Conservation (phyloP, 768 basidiomycete species). For the Pisolithus marmoratus region DNA sequence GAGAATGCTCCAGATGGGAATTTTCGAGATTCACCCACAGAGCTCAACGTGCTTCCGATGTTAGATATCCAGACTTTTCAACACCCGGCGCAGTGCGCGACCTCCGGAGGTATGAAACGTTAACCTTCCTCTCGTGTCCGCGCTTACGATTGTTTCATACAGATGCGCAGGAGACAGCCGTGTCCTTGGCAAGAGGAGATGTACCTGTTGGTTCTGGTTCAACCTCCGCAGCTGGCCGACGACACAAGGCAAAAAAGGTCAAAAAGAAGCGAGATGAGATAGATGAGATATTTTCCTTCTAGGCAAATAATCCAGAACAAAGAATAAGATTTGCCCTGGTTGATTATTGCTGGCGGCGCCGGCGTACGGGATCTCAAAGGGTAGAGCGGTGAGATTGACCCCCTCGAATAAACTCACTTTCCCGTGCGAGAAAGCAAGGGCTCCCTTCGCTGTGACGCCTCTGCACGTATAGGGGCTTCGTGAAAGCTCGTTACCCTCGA, state of each 20-base stretch:
- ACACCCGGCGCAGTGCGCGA: neutral
- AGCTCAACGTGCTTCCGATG: neutral
- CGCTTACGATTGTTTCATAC: neutral
- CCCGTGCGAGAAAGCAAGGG: too few relatives aligned
- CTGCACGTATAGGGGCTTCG: too few relatives aligned
- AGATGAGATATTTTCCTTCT: constrained; percentile 60
- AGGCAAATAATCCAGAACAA: neutral
- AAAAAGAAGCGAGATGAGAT: constrained; percentile 52
- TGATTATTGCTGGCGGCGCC: too few relatives aligned
- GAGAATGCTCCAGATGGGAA: neutral
- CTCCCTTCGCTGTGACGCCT: too few relatives aligned
- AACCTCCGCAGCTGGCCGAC: neutral
- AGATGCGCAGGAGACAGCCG: neutral
- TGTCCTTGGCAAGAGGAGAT: neutral
- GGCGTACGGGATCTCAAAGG: too few relatives aligned
- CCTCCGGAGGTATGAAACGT: neutral
- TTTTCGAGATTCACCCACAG: neutral
- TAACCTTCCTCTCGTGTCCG: too few relatives aligned
- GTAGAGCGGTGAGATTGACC: too few relatives aligned
- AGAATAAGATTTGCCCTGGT: too few relatives aligned
- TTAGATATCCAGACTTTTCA: neutral
- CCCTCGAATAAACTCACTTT: too few relatives aligned
- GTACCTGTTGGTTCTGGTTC: neutral
- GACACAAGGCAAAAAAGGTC: constrained; percentile 25
- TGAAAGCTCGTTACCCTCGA: too few relatives aligned